Conservation (phyloP, 805 yeast genomes). For the Candida xyloterini region DNA sequence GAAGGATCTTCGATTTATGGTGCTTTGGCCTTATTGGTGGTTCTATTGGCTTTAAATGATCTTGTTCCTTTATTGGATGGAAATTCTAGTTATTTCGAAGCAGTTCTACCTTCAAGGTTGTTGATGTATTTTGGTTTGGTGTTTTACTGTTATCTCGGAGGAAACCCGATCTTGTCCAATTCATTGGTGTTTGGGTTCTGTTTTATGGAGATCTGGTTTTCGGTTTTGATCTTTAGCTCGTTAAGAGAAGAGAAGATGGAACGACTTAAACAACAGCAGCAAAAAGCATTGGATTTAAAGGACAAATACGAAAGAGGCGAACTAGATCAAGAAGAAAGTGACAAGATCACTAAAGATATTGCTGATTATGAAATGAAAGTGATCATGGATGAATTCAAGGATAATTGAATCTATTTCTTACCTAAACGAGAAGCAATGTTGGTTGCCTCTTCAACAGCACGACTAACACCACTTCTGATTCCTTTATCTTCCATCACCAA, state of each 20-base stretch:
- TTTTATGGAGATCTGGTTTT: slow-evolving; percentile 68
- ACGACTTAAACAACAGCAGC: slow-evolving; percentile 32
- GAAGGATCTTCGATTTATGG: slow-evolving; percentile 41
- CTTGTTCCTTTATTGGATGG: slow-evolving; percentile 53
- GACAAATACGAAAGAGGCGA: slow-evolving; percentile 31
- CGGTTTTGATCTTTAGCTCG: slow-evolving; percentile 57
- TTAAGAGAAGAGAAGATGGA: slow-evolving; percentile 61
- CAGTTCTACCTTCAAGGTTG: slow-evolving; percentile 58
- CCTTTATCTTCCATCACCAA: slow-evolving; percentile 90
- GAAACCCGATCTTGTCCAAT: slow-evolving; percentile 51
- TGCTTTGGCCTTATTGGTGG: slow-evolving; percentile 44
- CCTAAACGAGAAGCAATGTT: slow-evolving; percentile 62
- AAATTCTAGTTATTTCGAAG: slow-evolving; percentile 50
- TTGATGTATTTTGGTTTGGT: slow-evolving; percentile 48
- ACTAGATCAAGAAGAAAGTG: slow-evolving; percentile 19
- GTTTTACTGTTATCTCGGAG: slow-evolving; percentile 45
- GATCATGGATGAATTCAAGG: slow-evolving; percentile 31
- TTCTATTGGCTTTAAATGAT: slow-evolving; percentile 47
- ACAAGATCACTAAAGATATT: slow-evolving; percentile 22
- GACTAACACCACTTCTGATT: slow-evolving; percentile 80
- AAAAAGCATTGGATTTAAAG: slow-evolving; percentile 17
- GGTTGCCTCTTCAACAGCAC: slow-evolving; percentile 93
- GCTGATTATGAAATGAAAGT: slow-evolving; percentile 31
- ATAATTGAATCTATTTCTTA: slow-evolving; percentile 37
- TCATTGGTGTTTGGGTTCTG: slow-evolving; percentile 57